A percentile compares a stretch with the other conserved stretches of the same genome.
Conservation (phyloP, 805 yeast genomes). For the Jamesozyma rosinii region DNA sequence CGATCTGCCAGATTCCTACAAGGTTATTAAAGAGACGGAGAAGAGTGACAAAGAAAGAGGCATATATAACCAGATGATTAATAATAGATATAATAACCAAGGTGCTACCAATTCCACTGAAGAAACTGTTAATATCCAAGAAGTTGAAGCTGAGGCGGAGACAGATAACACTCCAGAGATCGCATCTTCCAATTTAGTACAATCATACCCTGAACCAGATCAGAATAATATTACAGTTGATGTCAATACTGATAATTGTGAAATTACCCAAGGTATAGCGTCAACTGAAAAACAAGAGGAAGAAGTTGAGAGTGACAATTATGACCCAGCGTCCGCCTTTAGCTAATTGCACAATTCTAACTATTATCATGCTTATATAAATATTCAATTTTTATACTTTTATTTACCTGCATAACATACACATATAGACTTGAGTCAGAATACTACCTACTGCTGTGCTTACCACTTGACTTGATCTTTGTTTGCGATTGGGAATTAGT, state of each 20-base stretch:
- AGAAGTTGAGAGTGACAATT: constrained; percentile 6
- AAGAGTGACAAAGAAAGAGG: constrained; percentile 3
- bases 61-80: neutral
- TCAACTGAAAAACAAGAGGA: neutral
- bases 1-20: constrained; percentile 23
- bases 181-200: neutral
- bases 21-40: constrained; percentile 17
- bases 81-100: neutral
- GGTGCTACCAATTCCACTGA: neutral
- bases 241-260: neutral
- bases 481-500: too few species aligned
- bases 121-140: neutral
- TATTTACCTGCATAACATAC: neutral
- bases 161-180: constrained; percentile 2
- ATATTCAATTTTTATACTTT: neutral
- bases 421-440: too few species aligned
- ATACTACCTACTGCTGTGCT: too few species aligned
- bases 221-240: neutral
- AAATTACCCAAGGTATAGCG: neutral
- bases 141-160: constrained; percentile 1
- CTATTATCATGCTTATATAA: neutral
- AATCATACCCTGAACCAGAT: too few species aligned
- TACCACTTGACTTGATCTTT: too few species aligned
- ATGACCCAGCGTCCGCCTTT: constrained; percentile 7
- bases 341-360: neutral